Base-by-base conservation (phyloP, 202 grass and related monocot genomes). In the Saccharum hybrid region DNA sequence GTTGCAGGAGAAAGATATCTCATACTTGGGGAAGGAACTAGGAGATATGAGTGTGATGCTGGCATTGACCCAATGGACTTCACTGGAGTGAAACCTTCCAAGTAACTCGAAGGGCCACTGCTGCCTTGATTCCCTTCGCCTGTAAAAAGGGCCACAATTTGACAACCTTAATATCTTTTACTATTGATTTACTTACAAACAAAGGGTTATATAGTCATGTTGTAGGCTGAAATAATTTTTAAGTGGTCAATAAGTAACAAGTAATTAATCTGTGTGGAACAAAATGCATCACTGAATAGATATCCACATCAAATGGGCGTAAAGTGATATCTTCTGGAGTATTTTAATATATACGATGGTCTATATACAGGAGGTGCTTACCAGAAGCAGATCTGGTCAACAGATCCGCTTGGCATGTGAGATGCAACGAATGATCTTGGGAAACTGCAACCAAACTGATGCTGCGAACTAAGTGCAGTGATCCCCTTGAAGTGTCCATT, bases 371-470 rank as follows among this genome's bases (percentile, higher is more conserved):
- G 71, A 21, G 11, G 7, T 75, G 46, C 80, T 92, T 88, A 92
- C 93, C 90, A 76, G 88, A 72, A 71, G 80, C 77, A 85, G 87
- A 42, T 39, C 84, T 87, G n/a, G 80, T 74, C 63, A 83, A 87
- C 36, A 87, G 74, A 85, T 99, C 93, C 0, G 88, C 84, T 80
- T 96, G 96, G 80, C 90, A 89, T 57, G 91, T 90, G 38, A 99
- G 84, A 87, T 92, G 87, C 88, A 99, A 82, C 3, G 93, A 92
- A 83, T 92, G 86, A 84, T 99, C 93, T 68, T 91, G 75, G 34
- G 87, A 94, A 78, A 99, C 76, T 68, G 87, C 93, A 82, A 94
- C 89, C 76, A 96, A 87, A 82, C 91, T 99, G 86, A 99, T 99
- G 86, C 96, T 96, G 66, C 92, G 91, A 82, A 99, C 86, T 69